A percentile compares a stretch with the other conserved stretches of the same genome.
These are phyloP conservation scores for Monosporozyma aquatica DNA, from an alignment of 805 yeast genomes.

Conservation along the genomic window DNA sequence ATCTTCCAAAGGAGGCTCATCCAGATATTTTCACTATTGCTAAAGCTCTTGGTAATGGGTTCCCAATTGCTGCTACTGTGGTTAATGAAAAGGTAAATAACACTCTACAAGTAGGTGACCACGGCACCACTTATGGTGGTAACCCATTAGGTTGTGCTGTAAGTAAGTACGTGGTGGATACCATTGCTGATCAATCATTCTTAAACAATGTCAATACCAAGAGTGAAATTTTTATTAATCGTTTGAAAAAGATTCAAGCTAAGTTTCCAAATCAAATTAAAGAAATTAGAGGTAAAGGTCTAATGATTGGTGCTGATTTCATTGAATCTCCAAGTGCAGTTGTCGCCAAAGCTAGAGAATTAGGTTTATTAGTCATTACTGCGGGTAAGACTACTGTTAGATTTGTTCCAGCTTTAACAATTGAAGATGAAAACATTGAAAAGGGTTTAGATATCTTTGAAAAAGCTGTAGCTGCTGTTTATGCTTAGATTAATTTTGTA, in stretches of 20 bases:
- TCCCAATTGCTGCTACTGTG: constrained; percentile 91
- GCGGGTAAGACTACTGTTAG: constrained; percentile 90
- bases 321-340: constrained; percentile 50
- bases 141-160: constrained; percentile 86
- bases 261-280: constrained; percentile 53
- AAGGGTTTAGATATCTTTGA: constrained; percentile 68
- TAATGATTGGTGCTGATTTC: constrained; percentile 78
- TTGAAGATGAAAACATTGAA: constrained; percentile 55
- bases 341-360: constrained; percentile 61
- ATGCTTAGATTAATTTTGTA: constrained; percentile 8
- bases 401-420: constrained; percentile 86
- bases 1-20: constrained; percentile 68
- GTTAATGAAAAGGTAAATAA: constrained; percentile 70
- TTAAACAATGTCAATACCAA: constrained; percentile 51
- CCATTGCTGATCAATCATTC: constrained; percentile 53
- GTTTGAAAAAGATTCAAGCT: constrained; percentile 41
- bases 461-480: constrained; percentile 22
- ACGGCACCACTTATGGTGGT: constrained; percentile 97
- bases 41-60: constrained; percentile 94
- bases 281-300: constrained; percentile 81
- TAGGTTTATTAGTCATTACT: constrained; percentile 76
- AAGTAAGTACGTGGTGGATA: constrained; percentile 65
- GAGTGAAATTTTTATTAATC: constrained; percentile 45
- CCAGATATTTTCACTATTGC: constrained; percentile 95
- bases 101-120: constrained; percentile 79